These are phyloP conservation scores for Russula foetens DNA, from an alignment of 768 basidiomycete species.

Conservation along the genomic window DNA sequence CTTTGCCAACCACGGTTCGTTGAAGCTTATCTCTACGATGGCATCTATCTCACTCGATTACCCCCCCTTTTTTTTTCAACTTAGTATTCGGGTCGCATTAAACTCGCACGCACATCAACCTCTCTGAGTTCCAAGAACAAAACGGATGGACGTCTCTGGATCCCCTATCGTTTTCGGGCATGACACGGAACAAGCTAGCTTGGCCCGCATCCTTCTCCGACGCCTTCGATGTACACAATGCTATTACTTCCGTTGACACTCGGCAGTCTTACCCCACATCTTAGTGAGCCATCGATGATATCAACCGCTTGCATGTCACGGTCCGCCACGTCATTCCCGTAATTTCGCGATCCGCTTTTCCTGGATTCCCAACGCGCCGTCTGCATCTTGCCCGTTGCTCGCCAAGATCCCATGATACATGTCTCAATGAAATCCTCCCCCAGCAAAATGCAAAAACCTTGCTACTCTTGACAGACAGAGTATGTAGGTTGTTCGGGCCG, in stretches of 20 bases:
- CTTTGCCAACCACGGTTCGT: not conserved
- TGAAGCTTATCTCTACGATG: not conserved
- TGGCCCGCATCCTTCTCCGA: not conserved
- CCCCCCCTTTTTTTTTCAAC: not conserved
- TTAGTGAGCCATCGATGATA: not conserved
- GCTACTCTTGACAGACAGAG: not conserved
- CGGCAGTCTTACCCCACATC: not conserved
- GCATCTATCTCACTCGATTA: not conserved
- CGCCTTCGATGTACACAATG: not conserved
- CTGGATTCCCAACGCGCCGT: not conserved
- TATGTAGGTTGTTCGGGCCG: not conserved
- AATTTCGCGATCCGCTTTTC: not conserved
- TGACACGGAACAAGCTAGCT: not conserved
- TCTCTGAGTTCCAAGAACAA: not conserved
- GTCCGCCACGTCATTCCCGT: constrained; percentile 8
- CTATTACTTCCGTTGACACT: not conserved
- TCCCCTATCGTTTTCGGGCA: not conserved
- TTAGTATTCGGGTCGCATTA: not conserved
- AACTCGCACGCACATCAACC: not conserved
- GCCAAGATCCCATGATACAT: not conserved
- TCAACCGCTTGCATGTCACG: not conserved
- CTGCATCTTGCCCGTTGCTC: not conserved
- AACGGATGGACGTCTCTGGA: not conserved
- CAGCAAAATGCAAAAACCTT: too few species aligned
- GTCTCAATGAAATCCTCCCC: not conserved